A percentile compares a stretch with the other conserved stretches of the same genome.
These are phyloP conservation scores for Cordyceps cateniannulata DNA, from an alignment of 2,329 filamentous ascomycete genomes.

Conservation along the genomic window DNA sequence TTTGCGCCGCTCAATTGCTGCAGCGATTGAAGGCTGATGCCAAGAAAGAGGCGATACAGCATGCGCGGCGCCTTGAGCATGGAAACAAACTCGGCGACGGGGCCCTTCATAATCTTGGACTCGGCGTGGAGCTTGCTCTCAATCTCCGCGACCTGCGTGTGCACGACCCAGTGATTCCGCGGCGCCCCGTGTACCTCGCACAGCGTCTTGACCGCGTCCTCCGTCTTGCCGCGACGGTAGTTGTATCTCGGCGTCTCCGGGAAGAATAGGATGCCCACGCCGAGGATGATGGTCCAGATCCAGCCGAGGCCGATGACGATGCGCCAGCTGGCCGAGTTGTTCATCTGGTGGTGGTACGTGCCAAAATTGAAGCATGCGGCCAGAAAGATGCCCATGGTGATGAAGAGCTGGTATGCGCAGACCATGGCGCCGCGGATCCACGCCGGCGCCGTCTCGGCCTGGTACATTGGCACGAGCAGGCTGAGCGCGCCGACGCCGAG, in stretches of 20 bases:
- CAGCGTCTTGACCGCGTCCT: slow-evolving; percentile 41
- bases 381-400: slow-evolving; percentile 61
- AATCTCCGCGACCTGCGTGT: slow-evolving; percentile 47
- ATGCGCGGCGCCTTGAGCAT: slow-evolving; percentile 61
- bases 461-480: slow-evolving; percentile 65
- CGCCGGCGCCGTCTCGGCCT: slow-evolving; percentile 62
- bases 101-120: slow-evolving; percentile 30
- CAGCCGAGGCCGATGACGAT: slow-evolving; percentile 51
- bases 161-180: slow-evolving; percentile 37
- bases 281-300: slow-evolving; percentile 42
- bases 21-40: slow-evolving; percentile 55
- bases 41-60: slow-evolving; percentile 54
- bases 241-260: slow-evolving; percentile 47
- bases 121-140: slow-evolving; percentile 47
- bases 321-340: slow-evolving; percentile 50
- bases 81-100: slow-evolving; percentile 42
- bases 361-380: slow-evolving; percentile 57
- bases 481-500: slow-evolving; percentile 61
- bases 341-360: slow-evolving; percentile 39
- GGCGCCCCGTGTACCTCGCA: slow-evolving; percentile 41
- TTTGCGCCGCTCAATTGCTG: slow-evolving; percentile 60
- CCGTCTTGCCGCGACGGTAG: slow-evolving; percentile 40
- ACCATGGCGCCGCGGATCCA: slow-evolving; percentile 62
- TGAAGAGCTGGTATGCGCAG: slow-evolving; percentile 63
- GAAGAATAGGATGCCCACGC: slow-evolving; percentile 42